phyloP scores from a whole-genome alignment of 805 yeast genomes.

The Starmerella bombicola region DNA sequence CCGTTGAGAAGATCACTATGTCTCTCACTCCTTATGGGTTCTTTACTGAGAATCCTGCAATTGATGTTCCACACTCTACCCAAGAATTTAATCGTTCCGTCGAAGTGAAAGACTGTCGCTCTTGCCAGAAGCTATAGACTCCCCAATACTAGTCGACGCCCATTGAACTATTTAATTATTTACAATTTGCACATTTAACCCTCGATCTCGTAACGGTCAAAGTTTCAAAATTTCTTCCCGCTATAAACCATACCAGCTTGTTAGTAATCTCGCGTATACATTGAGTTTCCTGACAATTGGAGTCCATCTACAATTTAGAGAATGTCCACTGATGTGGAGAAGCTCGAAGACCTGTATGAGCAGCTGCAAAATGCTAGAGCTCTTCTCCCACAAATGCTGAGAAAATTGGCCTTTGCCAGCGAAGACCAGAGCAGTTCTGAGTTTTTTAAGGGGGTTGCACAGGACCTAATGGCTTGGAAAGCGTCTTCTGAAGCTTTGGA shows the following conservation, averaged over 20 bases:
- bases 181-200: background rate
- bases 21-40: conserved; percentile 58
- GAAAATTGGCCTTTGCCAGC: conserved; percentile 15
- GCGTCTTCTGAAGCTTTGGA: conserved; percentile 9
- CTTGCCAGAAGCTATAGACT: conserved; percentile 20
- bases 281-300: background rate
- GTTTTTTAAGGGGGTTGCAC: conserved; percentile 20
- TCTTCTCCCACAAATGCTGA: conserved; percentile 19
- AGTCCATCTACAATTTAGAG: too few species aligned
- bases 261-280: background rate
- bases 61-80: conserved; percentile 60
- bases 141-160: background rate
- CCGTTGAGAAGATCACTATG: conserved; percentile 61
- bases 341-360: conserved; percentile 15
- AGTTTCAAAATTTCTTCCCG: background rate
- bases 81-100: conserved; percentile 57
- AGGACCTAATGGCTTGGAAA: conserved; percentile 16
- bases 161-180: background rate
- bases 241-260: background rate
- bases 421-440: conserved; percentile 15
- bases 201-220: background rate
- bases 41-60: conserved; percentile 67
- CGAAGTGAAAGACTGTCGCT: conserved; percentile 22
- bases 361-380: conserved; percentile 19
- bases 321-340: conserved; percentile 11